Conservation (phyloP, 192 early-diverging fungal genomes). For the Radiomyces spectabilis region DNA sequence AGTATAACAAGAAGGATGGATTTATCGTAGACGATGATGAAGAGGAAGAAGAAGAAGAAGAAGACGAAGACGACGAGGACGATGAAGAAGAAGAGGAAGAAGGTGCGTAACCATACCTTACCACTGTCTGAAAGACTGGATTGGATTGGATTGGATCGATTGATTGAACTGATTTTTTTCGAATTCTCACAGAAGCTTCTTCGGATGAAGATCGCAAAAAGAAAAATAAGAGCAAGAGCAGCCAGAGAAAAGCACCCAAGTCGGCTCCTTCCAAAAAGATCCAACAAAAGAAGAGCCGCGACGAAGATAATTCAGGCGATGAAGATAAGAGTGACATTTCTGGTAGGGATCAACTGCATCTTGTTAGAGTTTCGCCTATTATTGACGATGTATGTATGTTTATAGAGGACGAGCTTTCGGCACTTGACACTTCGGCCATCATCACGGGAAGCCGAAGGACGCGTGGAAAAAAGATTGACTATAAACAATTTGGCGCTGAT, state of each 20-base stretch:
- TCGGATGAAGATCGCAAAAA: slow-evolving; percentile 1
- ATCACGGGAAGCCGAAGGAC: slow-evolving; percentile 59
- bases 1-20: neutral
- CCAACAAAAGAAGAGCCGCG: too few species aligned
- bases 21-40: neutral
- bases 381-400: neutral
- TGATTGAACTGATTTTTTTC: neutral
- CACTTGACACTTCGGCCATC: slow-evolving; percentile 54
- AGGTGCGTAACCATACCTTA: neutral
- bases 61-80: slow-evolving; percentile 27
- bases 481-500: slow-evolving; percentile 60
- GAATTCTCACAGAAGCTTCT: neutral
- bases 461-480: slow-evolving; percentile 68
- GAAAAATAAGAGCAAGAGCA: too few species aligned
- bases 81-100: slow-evolving; percentile 20
- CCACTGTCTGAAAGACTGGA: neutral
- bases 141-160: too few species aligned
- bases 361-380: neutral
- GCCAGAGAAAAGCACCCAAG: too few species aligned
- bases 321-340: slow-evolving; percentile 35
- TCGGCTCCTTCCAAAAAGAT: too few species aligned
- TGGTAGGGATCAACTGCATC: slow-evolving; percentile 22
- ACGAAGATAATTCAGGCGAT: slow-evolving; percentile 6
- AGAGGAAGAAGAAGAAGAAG: slow-evolving; percentile 10
- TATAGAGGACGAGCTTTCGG: slow-evolving; percentile 52